A percentile compares a stretch with the other conserved stretches of the same genome.
Evolutionary conservation across 768 basidiomycete species (phyloP).

Genomic region (Tulasnella sp.): DNA sequence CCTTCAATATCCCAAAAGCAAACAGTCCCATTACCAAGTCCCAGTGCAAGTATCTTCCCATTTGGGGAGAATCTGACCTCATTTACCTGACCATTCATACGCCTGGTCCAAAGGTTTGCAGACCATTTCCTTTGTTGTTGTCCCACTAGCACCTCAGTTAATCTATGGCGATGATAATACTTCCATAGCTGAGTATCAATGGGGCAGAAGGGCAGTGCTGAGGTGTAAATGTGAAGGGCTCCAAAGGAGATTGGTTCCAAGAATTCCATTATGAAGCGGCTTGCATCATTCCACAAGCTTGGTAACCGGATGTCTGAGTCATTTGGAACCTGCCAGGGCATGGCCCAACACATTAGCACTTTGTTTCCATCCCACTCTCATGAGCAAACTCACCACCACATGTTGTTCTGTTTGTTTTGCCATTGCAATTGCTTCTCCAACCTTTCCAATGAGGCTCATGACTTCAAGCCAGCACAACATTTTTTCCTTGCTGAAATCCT

Average conservation of each 20-base stretch:
- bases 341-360: background rate
- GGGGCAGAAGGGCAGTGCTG: background rate
- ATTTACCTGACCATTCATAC: too few species aligned
- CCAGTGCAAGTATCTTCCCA: too few species aligned
- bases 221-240: background rate
- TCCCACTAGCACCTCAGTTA: background rate
- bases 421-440: background rate
- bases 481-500: background rate
- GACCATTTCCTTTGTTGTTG: background rate
- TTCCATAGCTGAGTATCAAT: background rate
- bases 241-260: background rate
- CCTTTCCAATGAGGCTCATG: background rate
- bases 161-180: background rate
- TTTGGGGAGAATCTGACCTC: background rate
- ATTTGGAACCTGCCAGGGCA: background rate
- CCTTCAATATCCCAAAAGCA: too few species aligned
- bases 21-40: too few species aligned
- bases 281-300: background rate
- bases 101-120: background rate
- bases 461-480: background rate
- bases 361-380: background rate
- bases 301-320: background rate
- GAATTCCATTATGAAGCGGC: background rate
- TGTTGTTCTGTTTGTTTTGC: background rate
- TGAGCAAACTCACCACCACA: background rate